Evolutionary conservation across 306 rosid genomes (phyloP), one percentile per base, ranked within the genome.

Genomic region (peach (Prunus persica)): DNA sequence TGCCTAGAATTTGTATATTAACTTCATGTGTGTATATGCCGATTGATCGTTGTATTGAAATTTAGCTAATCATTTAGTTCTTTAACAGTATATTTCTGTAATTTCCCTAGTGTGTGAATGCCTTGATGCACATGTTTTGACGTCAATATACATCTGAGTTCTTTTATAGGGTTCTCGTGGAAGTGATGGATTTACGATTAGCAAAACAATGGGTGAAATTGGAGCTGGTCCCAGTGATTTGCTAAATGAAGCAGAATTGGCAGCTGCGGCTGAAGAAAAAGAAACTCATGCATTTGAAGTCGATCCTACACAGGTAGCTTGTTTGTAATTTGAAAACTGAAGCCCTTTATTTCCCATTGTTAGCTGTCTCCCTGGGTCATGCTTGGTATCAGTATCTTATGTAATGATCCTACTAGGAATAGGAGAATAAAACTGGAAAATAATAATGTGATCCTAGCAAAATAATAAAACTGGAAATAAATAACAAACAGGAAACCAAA

Each of bases 211-310:
- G 54, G 96, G 97, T 79, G 98, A 95, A 84, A 83, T 89, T 84
- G 83, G 65, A 76, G 85, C 84, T 76, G 87, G 84, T 65, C 91
- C 88, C 50, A 91, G 85, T 47, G 95, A 89, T 74, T 88, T 95
- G 89, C 79, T 95, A 45, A 85, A 89, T 83, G 90, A 87, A 87
- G 98, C 96, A 68, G 96, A 90, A 88, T 83, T 87, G 79, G 97
- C 93, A 24, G 97, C 98, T 28, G 97, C 76, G 41, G 97, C 91
- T 34, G 97, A 92, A 77, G 97, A 92, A 84, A 95, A 93, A 87
- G 93, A 89, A 82, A 83, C 97, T 71, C 97, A 95, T 87, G 78
- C 97, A 70, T 95, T 91, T 79, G 98, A 93, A 79, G 62, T 93
- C 74, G 93, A 93, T 76, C 92, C 93, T 45, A 51, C 92, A 66